These are phyloP conservation scores for Cyathus olla DNA, from an alignment of 1,284 basidiomycete species.

Conservation along the genomic window DNA sequence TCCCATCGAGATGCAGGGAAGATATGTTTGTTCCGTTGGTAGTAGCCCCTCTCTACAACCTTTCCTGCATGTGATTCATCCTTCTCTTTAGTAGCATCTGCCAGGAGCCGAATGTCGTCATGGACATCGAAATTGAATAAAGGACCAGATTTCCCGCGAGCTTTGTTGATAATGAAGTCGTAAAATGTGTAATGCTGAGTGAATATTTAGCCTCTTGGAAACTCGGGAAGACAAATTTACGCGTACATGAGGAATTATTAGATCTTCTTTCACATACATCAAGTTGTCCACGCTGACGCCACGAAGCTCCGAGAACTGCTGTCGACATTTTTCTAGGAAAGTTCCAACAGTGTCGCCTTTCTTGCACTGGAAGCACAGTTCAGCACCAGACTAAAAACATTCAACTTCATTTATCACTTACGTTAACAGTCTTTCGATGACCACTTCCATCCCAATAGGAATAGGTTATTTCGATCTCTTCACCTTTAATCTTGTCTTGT, in stretches of 20 bases:
- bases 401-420: conserved; percentile 52
- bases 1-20: conserved; percentile 97
- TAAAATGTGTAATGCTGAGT: conserved; percentile 96
- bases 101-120: conserved; percentile 96
- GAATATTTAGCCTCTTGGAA: conserved; percentile 18
- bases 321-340: conserved; percentile 94
- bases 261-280: conserved; percentile 99
- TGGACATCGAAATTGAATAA: conserved; percentile 99
- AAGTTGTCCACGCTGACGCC: conserved; percentile 94
- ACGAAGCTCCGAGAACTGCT: conserved; percentile 93
- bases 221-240: background rate
- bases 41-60: conserved; percentile 96
- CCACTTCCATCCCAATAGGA: conserved; percentile 99
- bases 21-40: conserved; percentile 97
- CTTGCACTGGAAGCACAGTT: conserved; percentile 77
- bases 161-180: conserved; percentile 98
- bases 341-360: conserved; percentile 94
- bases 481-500: conserved; percentile 90
- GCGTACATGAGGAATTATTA: conserved; percentile 91
- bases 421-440: conserved; percentile 92
- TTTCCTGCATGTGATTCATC: conserved; percentile 99
- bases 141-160: conserved; percentile 97
- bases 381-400: too few species aligned
- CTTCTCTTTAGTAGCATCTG: conserved; percentile 96
- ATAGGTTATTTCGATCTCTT: conserved; percentile 93